These are phyloP conservation scores for Xylaria palmicola DNA, from an alignment of 495 filamentous ascomycete genomes.

Conservation along the genomic window DNA sequence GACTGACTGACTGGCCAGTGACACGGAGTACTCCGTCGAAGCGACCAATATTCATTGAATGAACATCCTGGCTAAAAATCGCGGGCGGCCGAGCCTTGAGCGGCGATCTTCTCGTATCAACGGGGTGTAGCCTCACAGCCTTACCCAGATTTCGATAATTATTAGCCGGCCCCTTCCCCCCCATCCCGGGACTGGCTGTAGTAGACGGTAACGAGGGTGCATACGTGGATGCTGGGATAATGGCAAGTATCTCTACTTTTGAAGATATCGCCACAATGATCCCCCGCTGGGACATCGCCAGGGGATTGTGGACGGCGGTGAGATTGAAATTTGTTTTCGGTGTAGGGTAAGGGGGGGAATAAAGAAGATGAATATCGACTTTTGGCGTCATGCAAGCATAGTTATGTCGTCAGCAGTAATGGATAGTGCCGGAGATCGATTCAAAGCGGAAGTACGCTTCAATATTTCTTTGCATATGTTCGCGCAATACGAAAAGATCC, in stretches of 20 bases:
- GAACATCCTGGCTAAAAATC: background rate
- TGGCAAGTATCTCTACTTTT: too few species aligned
- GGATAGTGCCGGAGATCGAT: constrained; percentile 6
- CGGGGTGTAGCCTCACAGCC: too few species aligned
- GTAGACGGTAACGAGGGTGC: too few species aligned
- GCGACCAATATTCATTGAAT: background rate
- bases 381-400: background rate
- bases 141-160: too few species aligned
- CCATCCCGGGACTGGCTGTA: background rate
- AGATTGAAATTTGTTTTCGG: too few species aligned
- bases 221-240: too few species aligned
- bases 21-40: background rate
- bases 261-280: too few species aligned
- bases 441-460: constrained; percentile 1
- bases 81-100: background rate
- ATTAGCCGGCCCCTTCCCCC: too few species aligned
- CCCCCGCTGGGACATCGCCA: too few species aligned
- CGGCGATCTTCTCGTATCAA: constrained; percentile 9
- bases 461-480: constrained; percentile 1
- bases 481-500: constrained; percentile 2
- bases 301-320: background rate
- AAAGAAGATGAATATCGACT: background rate
- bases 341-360: background rate
- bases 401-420: background rate
- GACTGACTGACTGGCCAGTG: too few species aligned